A percentile compares a stretch with the other conserved stretches of the same genome.
Evolutionary conservation across 257 asterid species (phyloP).

Genomic region (Scutellaria galericulata): DNA sequence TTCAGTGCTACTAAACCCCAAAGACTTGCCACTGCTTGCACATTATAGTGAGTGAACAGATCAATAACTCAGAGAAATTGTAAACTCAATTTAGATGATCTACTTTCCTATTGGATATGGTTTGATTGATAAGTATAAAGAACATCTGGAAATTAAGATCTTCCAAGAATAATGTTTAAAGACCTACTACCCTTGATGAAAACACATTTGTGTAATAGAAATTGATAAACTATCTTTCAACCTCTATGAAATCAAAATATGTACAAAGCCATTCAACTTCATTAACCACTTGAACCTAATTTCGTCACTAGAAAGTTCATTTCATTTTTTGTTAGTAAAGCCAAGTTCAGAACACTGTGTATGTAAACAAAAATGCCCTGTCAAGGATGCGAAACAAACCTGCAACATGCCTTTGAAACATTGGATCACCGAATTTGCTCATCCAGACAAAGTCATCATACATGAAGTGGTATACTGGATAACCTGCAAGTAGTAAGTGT

Average conservation of each 20-base stretch:
- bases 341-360: background rate
- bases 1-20: conserved; percentile 85
- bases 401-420: conserved; percentile 83
- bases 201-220: no score
- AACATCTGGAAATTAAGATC: no score
- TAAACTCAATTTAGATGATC: no score
- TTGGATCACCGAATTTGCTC: conserved; percentile 88
- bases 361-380: background rate
- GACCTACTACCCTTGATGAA: no score
- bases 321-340: background rate
- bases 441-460: conserved; percentile 86
- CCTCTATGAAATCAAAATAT: no score
- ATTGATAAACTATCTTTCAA: no score
- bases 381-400: conserved; percentile 42
- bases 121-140: no score
- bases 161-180: no score
- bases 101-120: no score
- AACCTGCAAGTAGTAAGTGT: conserved; percentile 50
- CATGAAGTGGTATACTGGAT: conserved; percentile 88
- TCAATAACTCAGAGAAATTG: background rate
- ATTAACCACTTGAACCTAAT: no score
- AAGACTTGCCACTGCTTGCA: conserved; percentile 68
- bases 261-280: no score
- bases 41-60: conserved; percentile 21
- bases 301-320: background rate